phyloP scores from a whole-genome alignment of 2,329 filamentous ascomycete genomes.

The Tolypocladium pustulatum region DNA sequence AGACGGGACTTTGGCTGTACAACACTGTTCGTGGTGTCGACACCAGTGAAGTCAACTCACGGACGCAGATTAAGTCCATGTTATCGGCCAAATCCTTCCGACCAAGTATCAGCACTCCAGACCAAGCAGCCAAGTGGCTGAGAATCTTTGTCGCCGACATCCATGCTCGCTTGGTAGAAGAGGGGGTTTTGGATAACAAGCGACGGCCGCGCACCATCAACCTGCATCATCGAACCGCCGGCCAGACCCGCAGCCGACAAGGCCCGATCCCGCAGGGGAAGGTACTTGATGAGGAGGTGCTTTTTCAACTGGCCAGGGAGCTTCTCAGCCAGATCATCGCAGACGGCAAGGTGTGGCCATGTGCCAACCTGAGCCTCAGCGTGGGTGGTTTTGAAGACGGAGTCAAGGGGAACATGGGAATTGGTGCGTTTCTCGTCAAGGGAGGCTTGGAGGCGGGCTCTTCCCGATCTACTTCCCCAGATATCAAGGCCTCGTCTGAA shows the following conservation, averaged over 20 bases:
- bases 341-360: slow-evolving; percentile 80
- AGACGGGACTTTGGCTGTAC: slow-evolving; percentile 79
- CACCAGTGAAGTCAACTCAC: slow-evolving; percentile 74
- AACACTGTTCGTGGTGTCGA: slow-evolving; percentile 79
- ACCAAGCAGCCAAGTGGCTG: slow-evolving; percentile 77
- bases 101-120: slow-evolving; percentile 65
- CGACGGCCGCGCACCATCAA: slow-evolving; percentile 78
- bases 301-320: slow-evolving; percentile 68
- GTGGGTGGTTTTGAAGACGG: slow-evolving; percentile 92
- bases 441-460: slow-evolving; percentile 54
- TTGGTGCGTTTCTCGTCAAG: slow-evolving; percentile 75
- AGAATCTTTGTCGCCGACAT: slow-evolving; percentile 89
- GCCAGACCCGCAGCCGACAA: slow-evolving; percentile 65
- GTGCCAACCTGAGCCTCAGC: slow-evolving; percentile 77
- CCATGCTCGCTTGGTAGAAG: slow-evolving; percentile 78
- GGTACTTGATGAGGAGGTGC: slow-evolving; percentile 56
- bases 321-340: slow-evolving; percentile 67
- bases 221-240: slow-evolving; percentile 67
- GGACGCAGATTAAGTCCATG: slow-evolving; percentile 96
- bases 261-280: slow-evolving; percentile 68
- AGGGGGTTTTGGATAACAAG: slow-evolving; percentile 80
- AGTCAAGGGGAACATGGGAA: slow-evolving; percentile 71
- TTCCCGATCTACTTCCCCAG: slow-evolving; percentile 10
- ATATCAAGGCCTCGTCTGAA: neutral
- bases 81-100: slow-evolving; percentile 91